phyloP scores from a whole-genome alignment of 306 rosid genomes.

The Gynostemma pentaphyllum region DNA sequence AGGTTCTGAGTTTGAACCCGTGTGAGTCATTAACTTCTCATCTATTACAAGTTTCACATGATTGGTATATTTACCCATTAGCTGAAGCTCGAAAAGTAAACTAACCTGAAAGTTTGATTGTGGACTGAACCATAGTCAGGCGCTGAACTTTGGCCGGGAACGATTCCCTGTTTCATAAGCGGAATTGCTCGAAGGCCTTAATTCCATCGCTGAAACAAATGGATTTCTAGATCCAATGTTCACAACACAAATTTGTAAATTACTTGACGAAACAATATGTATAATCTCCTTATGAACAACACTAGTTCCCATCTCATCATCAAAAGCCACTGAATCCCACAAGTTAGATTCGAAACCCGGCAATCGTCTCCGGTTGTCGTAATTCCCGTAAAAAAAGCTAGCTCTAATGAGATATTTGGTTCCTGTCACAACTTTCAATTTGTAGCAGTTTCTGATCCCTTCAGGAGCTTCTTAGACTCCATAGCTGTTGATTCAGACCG shows the following conservation, averaged over 20 bases:
- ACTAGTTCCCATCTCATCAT: too few species aligned
- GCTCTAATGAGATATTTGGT: constrained; percentile 33
- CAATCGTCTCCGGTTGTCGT: constrained; percentile 13
- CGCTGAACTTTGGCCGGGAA: constrained; percentile 9
- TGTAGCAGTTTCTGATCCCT: constrained; percentile 51
- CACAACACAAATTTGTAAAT: constrained; percentile 22
- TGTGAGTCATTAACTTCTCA: too few species aligned
- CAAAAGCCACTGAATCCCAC: constrained; percentile 21
- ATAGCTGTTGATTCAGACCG: constrained; percentile 4
- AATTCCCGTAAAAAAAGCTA: constrained; percentile 33
- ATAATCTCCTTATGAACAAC: constrained; percentile 22
- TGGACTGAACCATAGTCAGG: constrained; percentile 18
- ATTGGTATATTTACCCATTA: too few species aligned
- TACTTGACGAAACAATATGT: constrained; percentile 12
- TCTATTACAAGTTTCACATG: too few species aligned
- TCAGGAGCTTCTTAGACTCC: constrained; percentile 37
- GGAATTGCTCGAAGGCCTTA: constrained; percentile 19
- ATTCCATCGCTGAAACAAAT: constrained; percentile 34
- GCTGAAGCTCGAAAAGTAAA: too few species aligned
- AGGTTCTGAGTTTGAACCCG: too few species aligned
- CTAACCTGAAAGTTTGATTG: constrained; percentile 23
- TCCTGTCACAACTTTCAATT: constrained; percentile 15
- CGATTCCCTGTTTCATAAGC: constrained; percentile 10
- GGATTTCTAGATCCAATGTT: constrained; percentile 25
- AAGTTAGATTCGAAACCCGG: constrained; percentile 30